Percentiles rank a stretch among this genome's conserved stretches.
These are phyloP conservation scores for Hanseniaspora uvarum DNA, from an alignment of 1,139 yeast genomes.

Conservation along the genomic window DNA sequence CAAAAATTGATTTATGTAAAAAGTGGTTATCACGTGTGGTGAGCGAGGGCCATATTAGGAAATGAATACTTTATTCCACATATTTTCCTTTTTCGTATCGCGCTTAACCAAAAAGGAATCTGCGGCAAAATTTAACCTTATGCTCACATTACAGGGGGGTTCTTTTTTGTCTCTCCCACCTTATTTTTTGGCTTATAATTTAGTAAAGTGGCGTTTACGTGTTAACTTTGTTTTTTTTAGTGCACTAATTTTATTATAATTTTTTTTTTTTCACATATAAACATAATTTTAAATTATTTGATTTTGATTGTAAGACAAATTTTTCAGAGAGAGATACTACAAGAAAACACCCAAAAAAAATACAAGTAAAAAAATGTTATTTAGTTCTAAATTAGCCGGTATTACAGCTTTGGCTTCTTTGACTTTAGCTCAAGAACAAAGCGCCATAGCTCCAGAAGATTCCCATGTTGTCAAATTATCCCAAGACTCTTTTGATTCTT, in stretches of 20 bases:
- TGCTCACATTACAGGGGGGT: too few species aligned
- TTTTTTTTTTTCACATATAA: background rate
- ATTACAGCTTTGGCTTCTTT: constrained; percentile 25
- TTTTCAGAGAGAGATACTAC: too few species aligned
- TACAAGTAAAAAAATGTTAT: background rate
- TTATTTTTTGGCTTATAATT: too few species aligned
- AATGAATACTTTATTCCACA: too few species aligned
- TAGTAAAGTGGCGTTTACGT: background rate
- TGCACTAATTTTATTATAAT: too few species aligned
- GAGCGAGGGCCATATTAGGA: too few species aligned
- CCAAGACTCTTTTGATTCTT: constrained; percentile 50
- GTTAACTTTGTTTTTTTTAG: background rate
- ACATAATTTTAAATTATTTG: too few species aligned
- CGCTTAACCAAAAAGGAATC: too few species aligned
- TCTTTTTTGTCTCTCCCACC: background rate
- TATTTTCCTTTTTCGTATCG: too few species aligned
- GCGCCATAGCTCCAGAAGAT: constrained; percentile 66
- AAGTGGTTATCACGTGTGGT: background rate
- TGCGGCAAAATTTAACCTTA: too few species aligned
- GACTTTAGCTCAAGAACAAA: constrained; percentile 32
- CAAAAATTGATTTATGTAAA: background rate
- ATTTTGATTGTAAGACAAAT: too few species aligned
- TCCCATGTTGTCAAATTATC: constrained; percentile 81
- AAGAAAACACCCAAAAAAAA: background rate
- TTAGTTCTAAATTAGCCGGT: constrained; percentile 13